These are phyloP conservation scores for Pseudogymnoascus sp. DNA, from an alignment of 2,329 filamentous ascomycete genomes.

Conservation along the genomic window DNA sequence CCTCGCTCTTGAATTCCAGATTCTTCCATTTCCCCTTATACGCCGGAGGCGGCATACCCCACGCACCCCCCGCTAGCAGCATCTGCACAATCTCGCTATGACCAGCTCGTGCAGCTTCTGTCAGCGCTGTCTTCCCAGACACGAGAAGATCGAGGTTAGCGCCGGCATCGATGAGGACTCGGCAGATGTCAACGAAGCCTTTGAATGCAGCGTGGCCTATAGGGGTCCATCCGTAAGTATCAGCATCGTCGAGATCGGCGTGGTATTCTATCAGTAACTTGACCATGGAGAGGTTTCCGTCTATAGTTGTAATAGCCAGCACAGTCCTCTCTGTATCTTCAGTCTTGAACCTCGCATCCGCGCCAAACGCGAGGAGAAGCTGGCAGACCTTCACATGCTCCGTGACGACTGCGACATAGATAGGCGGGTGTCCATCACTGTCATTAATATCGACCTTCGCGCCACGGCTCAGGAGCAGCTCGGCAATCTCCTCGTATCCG, in stretches of 20 bases:
- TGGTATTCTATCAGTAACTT: background rate
- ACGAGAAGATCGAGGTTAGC: background rate
- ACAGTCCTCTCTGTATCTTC: background rate
- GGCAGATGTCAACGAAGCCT: background rate
- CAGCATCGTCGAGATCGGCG: background rate
- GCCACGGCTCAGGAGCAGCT: background rate
- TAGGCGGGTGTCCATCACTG: background rate
- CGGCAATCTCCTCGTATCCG: background rate
- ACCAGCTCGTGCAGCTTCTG: background rate
- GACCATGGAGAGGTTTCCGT: background rate
- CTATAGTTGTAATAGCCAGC: background rate
- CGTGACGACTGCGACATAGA: background rate
- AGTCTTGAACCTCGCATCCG: background rate
- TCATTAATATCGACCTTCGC: background rate
- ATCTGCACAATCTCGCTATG: background rate
- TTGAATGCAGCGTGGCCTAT: background rate
- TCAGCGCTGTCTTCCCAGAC: background rate
- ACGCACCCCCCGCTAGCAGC: background rate
- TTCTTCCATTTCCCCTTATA: slow-evolving; percentile 8
- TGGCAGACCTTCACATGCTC: background rate
- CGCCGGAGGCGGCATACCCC: background rate
- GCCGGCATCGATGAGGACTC: background rate
- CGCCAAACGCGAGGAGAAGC: background rate
- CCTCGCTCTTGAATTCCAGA: background rate
- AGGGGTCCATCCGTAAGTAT: background rate